Evolutionary conservation across 192 early-diverging fungal species (phyloP).

Genomic region (Allomyces macrogynus): DNA sequence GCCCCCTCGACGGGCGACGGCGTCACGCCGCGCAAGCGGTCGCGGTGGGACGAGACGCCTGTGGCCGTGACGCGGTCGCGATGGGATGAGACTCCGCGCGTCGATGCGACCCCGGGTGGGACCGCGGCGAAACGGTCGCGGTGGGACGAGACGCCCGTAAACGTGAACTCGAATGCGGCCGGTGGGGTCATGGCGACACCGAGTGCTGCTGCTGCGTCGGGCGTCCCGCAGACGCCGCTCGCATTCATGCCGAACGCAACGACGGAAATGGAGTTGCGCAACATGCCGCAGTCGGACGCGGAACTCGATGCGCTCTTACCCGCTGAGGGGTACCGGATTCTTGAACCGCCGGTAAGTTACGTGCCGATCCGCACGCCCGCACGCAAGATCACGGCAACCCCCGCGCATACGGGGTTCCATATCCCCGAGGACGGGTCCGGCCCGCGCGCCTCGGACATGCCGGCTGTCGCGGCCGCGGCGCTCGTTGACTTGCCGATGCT

Average conservation of each 20-base stretch:
- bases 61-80: slow-evolving; percentile 25
- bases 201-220: slow-evolving; percentile 9
- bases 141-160: slow-evolving; percentile 98
- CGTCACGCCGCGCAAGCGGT: slow-evolving; percentile 32
- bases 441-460: slow-evolving; percentile 27
- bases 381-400: slow-evolving; percentile 84
- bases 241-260: slow-evolving; percentile 42
- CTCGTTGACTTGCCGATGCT: slow-evolving; percentile 56
- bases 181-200: slow-evolving; percentile 61
- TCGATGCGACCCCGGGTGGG: slow-evolving; percentile 14
- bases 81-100: slow-evolving; percentile 62
- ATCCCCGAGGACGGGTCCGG: slow-evolving; percentile 53
- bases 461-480: slow-evolving; percentile 43
- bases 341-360: slow-evolving; percentile 74
- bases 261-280: slow-evolving; percentile 74
- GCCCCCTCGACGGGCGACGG: slow-evolving; percentile 12
- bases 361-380: slow-evolving; percentile 87
- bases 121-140: slow-evolving; percentile 58
- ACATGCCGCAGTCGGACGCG: slow-evolving; percentile 69
- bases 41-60: slow-evolving; percentile 65
- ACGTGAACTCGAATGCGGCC: slow-evolving; percentile 21
- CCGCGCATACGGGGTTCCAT: slow-evolving; percentile 56
- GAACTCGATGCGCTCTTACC: slow-evolving; percentile 94
- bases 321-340: slow-evolving; percentile 64
- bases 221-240: slow-evolving; percentile 64